Base-by-base conservation (phyloP, 1,139 yeast species). In the Geotrichum armillariae region DNA sequence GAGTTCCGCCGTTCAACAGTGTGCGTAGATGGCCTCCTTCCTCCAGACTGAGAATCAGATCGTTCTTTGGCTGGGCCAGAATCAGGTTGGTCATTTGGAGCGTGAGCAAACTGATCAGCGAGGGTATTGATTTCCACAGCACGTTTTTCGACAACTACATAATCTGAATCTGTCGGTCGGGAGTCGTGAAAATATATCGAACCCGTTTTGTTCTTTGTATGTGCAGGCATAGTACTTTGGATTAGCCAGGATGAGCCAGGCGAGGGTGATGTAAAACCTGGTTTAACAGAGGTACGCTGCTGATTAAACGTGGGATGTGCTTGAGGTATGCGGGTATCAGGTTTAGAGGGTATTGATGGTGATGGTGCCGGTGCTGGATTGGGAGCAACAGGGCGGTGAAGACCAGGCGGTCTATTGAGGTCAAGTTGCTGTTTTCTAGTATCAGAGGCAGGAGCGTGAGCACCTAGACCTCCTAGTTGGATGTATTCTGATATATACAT, bases 61-160 rank as follows among this genome's bases (percentile, higher is more conserved):
- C 44, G 33, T 23, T 34, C 27, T 3, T 3, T 39, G 40, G 34
- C 48, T 14, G 17, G n/a, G 5, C 20, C 22, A 21, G 29, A 17
- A 2, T 2, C 9, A 11, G 18, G 11, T 17, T 33, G 14, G 42
- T 46, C 45, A 5, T 34, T 38, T 5, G 66, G 66, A 9, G 62
- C 55, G 39, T 57, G 52, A 22, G 69, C 93, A 50, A 91, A 72
- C 64, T 90, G 95, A 67, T 93, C 98, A 8, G 98, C 98, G 51
- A 93, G 74, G 1, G 96, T 94, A 69, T 93, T 93, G 9, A 93
- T 95, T 66, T 93, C 98, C 3, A 93, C 97, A 0, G 94, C 89
- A 48, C 95, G 78, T 66, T 90, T 91, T 66, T 93, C 98, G 22
- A 93, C 93, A 35, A 93, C 95, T 41, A 93, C 98, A 61, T 93